Evolutionary conservation across 306 rosid genomes (phyloP).

Genomic region (Medicago ruthenica): DNA sequence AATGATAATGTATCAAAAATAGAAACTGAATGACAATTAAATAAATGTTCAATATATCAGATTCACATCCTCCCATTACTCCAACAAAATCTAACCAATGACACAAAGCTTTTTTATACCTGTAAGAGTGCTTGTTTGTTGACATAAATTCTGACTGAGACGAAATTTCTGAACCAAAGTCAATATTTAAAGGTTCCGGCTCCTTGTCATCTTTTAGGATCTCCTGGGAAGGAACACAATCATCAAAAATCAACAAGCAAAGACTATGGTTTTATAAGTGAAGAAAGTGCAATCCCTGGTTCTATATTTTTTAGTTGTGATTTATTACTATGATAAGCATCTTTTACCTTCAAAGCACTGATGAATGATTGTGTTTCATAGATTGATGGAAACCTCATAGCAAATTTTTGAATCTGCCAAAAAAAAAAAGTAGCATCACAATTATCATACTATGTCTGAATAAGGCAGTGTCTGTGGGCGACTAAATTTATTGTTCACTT

Average conservation of each 20-base stretch:
- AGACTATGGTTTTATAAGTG: conserved; percentile 8
- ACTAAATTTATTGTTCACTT: background rate
- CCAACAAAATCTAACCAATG: conserved; percentile 32
- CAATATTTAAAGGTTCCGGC: conserved; percentile 56
- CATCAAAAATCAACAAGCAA: conserved; percentile 25
- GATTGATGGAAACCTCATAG: conserved; percentile 67
- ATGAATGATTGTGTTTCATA: conserved; percentile 65
- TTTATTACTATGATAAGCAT: conserved; percentile 21
- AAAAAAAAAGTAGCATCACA: conserved; percentile 15
- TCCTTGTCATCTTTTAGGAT: conserved; percentile 57
- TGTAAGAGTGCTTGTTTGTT: conserved; percentile 54
- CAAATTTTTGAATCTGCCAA: conserved; percentile 82
- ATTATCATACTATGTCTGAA: background rate
- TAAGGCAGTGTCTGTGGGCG: background rate
- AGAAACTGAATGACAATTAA: background rate
- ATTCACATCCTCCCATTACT: conserved; percentile 8
- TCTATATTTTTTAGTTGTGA: conserved; percentile 3
- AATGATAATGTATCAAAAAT: conserved; percentile 18
- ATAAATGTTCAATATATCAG: background rate
- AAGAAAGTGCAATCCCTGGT: conserved; percentile 19
- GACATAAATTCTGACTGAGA: conserved; percentile 69
- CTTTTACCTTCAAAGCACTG: conserved; percentile 59
- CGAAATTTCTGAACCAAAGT: conserved; percentile 68
- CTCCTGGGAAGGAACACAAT: conserved; percentile 56
- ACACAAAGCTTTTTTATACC: conserved; percentile 47